Percentiles rank a stretch among this genome's conserved stretches.
Conservation (phyloP, 2,329 filamentous ascomycete genomes). For the Botrytis fragariae region DNA sequence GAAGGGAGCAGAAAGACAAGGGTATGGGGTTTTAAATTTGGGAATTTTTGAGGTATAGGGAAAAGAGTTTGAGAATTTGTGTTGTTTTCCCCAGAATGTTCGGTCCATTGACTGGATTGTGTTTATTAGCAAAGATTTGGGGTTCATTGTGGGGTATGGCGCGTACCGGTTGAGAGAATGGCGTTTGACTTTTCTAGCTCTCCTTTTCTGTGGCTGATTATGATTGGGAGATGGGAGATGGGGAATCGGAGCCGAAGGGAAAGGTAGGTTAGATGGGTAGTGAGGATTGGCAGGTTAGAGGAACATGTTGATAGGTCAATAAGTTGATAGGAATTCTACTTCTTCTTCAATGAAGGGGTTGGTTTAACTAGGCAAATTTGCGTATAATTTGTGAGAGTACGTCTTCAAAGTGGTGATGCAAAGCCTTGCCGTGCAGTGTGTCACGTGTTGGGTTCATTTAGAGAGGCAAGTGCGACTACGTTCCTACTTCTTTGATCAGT, state of each 20-base stretch:
- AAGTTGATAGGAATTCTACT: slow-evolving; percentile 7
- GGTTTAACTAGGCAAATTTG: not conserved
- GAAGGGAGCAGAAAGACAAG: slow-evolving; percentile 2
- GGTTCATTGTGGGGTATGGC: slow-evolving; percentile 4
- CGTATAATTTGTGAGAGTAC: not conserved
- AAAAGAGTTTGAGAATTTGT: slow-evolving; percentile 11
- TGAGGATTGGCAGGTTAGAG: not conserved
- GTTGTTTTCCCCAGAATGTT: not conserved
- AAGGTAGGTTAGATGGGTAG: not conserved
- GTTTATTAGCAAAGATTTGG: slow-evolving; percentile 12
- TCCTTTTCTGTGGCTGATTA: not conserved
- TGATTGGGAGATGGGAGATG: not conserved
- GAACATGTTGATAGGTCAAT: not conserved
- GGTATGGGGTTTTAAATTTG: not conserved
- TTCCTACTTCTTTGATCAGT: not conserved
- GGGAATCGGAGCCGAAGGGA: not conserved
- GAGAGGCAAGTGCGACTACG: not conserved
- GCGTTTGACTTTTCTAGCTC: not conserved
- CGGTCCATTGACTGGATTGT: not conserved
- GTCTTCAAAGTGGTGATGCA: not conserved
- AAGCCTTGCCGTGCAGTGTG: not conserved
- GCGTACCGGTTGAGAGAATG: slow-evolving; percentile 6
- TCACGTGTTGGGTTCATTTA: not conserved
- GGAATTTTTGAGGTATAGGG: slow-evolving; percentile 5
- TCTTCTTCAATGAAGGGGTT: not conserved